These are phyloP conservation scores for Penicillium herquei DNA, from an alignment of 495 filamentous ascomycete genomes.

Conservation along the genomic window DNA sequence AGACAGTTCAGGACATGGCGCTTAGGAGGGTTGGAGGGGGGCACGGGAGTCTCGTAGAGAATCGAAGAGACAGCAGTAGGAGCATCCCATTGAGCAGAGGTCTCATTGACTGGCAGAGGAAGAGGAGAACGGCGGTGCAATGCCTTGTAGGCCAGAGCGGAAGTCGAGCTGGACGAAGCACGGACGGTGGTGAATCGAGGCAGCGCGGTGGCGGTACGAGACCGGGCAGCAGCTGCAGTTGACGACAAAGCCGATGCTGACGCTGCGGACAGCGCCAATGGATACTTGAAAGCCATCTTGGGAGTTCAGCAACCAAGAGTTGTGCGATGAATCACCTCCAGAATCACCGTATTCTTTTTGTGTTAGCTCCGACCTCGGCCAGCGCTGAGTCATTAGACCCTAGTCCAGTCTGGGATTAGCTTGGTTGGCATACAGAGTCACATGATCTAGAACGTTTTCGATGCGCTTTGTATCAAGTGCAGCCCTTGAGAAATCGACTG, in stretches of 20 bases:
- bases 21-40: slow-evolving; percentile 81
- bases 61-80: slow-evolving; percentile 95
- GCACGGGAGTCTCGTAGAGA: slow-evolving; percentile 94
- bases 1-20: slow-evolving; percentile 96
- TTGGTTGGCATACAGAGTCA: not conserved
- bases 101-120: slow-evolving; percentile 72
- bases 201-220: slow-evolving; percentile 34
- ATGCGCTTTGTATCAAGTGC: slow-evolving; percentile 7
- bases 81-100: slow-evolving; percentile 83
- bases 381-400: slow-evolving; percentile 32
- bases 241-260: slow-evolving; percentile 38
- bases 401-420: slow-evolving; percentile 8
- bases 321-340: slow-evolving; percentile 29
- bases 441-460: slow-evolving; percentile 7
- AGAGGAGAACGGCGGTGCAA: slow-evolving; percentile 84
- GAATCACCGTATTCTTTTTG: slow-evolving; percentile 33
- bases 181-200: slow-evolving; percentile 37
- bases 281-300: slow-evolving; percentile 50
- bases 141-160: slow-evolving; percentile 95
- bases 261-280: slow-evolving; percentile 41
- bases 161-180: slow-evolving; percentile 66
- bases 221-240: slow-evolving; percentile 27
- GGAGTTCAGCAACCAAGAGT: slow-evolving; percentile 16
- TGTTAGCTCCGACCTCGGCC: slow-evolving; percentile 38
- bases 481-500: not conserved